Evolutionary conservation across 208 protist genomes (phyloP).

Genomic region (Trypanosoma lewisi): DNA sequence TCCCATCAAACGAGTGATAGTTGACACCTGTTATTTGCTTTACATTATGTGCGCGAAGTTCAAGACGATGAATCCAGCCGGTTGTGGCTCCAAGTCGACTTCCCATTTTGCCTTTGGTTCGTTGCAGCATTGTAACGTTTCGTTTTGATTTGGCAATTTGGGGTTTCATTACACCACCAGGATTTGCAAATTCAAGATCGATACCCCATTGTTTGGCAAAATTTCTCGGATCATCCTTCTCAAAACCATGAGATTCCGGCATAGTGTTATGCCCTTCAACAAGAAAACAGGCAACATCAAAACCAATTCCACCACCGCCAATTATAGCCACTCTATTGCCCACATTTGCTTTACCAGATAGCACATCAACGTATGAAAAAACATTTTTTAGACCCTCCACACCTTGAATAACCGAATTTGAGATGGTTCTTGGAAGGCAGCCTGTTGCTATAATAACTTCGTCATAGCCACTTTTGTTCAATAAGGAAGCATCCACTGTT

Average conservation of each 20-base stretch:
- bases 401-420: conserved; percentile 40
- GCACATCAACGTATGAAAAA: conserved; percentile 82
- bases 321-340: conserved; percentile 85
- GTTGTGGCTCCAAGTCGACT: conserved; percentile 80
- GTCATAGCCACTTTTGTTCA: conserved; percentile 40
- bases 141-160: conserved; percentile 21
- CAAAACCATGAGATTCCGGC: conserved; percentile 7
- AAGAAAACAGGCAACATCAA: conserved; percentile 90
- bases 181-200: conserved; percentile 14
- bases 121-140: conserved; percentile 71
- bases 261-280: conserved; percentile 28
- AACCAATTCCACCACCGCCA: conserved; percentile 92
- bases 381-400: conserved; percentile 68
- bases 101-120: conserved; percentile 79
- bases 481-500: conserved; percentile 24
- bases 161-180: conserved; percentile 50
- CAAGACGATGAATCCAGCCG: conserved; percentile 89
- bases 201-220: conserved; percentile 73
- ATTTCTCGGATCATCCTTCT: conserved; percentile 26
- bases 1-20: conserved; percentile 86
- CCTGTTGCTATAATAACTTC: conserved; percentile 83
- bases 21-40: conserved; percentile 61
- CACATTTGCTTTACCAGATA: conserved; percentile 51
- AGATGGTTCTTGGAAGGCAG: conserved; percentile 60
- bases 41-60: conserved; percentile 74